Conservation (phyloP, 768 basidiomycete genomes). For the Naematelia encephala region DNA sequence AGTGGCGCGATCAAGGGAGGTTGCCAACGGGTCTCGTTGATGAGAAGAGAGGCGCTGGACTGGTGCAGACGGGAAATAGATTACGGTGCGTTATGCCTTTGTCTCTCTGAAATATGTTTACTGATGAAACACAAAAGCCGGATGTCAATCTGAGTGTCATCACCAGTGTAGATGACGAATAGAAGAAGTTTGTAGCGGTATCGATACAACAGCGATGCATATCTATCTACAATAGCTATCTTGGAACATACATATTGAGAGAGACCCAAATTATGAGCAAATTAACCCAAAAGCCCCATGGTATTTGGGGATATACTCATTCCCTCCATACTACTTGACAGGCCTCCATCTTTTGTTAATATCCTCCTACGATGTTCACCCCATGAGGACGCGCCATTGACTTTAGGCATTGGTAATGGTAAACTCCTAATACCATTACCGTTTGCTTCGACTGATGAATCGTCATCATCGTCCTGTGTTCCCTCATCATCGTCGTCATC, state of each 20-base stretch:
- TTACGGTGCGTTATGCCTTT: background rate
- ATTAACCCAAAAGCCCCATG: background rate
- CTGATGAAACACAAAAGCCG: background rate
- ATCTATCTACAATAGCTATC: background rate
- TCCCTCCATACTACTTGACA: conserved; percentile 39
- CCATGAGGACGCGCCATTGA: conserved; percentile 10
- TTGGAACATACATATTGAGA: conserved; percentile 7
- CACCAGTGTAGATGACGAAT: too few species aligned
- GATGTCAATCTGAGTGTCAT: conserved; percentile 24
- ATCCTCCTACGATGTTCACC: conserved; percentile 21
- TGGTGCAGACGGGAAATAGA: conserved; percentile 3
- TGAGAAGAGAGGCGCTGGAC: conserved; percentile 53
- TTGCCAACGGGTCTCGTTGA: conserved; percentile 70
- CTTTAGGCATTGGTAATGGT: conserved; percentile 12
- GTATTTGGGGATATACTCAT: conserved; percentile 43
- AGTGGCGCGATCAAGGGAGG: conserved; percentile 76
- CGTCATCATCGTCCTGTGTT: conserved; percentile 5
- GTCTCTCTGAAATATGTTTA: background rate
- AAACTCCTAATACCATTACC: conserved; percentile 3
- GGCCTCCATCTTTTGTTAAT: conserved; percentile 25
- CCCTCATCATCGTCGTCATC: conserved; percentile 16
- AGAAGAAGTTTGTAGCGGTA: too few species aligned
- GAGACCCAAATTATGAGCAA: too few species aligned
- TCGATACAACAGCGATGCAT: background rate
- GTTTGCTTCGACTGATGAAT: background rate